Percentiles rank a stretch among this genome's conserved stretches.
Evolutionary conservation across 768 basidiomycete genomes (phyloP).

Genomic region (Trametes cubensis): DNA sequence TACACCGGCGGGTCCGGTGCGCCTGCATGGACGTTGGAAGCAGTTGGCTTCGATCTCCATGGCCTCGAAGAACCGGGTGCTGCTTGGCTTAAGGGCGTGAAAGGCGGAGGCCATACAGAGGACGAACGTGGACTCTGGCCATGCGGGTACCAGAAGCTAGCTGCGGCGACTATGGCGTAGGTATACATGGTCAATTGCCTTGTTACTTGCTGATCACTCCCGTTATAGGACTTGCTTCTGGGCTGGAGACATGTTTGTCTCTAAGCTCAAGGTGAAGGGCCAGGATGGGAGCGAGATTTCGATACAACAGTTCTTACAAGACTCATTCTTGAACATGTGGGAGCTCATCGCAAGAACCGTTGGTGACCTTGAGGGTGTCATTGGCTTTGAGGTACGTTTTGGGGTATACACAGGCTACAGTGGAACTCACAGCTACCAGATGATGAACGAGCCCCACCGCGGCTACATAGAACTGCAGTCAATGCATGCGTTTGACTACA

Average conservation of each 20-base stretch:
- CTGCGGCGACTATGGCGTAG: constrained; percentile 91
- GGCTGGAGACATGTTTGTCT: constrained; percentile 87
- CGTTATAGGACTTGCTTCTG: constrained; percentile 83
- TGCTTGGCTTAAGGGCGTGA: constrained; percentile 84
- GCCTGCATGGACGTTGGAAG: constrained; percentile 92
- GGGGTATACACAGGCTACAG: neutral
- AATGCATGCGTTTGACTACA: constrained; percentile 88
- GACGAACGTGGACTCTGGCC: constrained; percentile 89
- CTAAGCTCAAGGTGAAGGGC: constrained; percentile 62
- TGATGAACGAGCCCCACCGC: constrained; percentile 94
- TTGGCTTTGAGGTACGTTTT: constrained; percentile 84
- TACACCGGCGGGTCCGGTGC: constrained; percentile 95
- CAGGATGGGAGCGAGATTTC: constrained; percentile 53
- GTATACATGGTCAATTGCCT: constrained; percentile 32
- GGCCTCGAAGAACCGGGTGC: constrained; percentile 81
- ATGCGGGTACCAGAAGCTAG: constrained; percentile 90
- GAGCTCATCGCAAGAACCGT: constrained; percentile 66
- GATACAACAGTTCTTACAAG: constrained; percentile 83
- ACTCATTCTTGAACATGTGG: constrained; percentile 78
- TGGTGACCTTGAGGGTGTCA: constrained; percentile 73
- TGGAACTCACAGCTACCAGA: constrained; percentile 43
- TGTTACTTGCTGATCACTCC: neutral
- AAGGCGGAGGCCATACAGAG: constrained; percentile 73
- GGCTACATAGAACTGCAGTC: constrained; percentile 87
- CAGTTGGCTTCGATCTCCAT: constrained; percentile 81